Base-by-base conservation (phyloP, 352 stramenopile genomes). In the Phytopythium chamaehyphon region DNA sequence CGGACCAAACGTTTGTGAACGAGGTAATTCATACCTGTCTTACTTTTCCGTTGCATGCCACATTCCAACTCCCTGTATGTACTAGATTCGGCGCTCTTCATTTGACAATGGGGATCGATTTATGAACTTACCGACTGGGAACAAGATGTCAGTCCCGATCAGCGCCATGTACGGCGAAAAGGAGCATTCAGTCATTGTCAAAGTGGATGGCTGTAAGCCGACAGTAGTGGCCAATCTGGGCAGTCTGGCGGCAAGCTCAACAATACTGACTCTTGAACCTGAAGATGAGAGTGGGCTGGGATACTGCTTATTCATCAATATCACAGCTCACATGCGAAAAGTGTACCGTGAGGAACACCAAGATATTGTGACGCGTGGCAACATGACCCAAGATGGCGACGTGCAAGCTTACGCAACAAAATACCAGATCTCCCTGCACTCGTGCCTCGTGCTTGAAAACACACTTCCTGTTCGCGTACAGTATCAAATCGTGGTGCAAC, bases 261-360 rank as follows among this genome's bases (percentile, higher is more conserved):
- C 67, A 10, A 87, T 93, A 46, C 55, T 91, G 46, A 83, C 70
- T 1, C 62, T 93, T 19, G 78, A 92, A 15, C 69, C 84, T 16
- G 79, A 90, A 50, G 66, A 88, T 7, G 66, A 56, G 2, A 40
- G 69, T 43, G 57, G 66, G 1, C 70, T 78, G 2, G 85, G 83
- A 14, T 95, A 92, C 49, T 96, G 86, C 42, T 58, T 96, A 9
- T 94, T 90, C 52, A 82, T 96, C 33, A 90, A 84, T 46, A 87
- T 90, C 38, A 74, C 76, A 7, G 78, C 78, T 10, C 76, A 86
- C 53, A 88, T 93, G 68, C 74, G 86, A 16, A 94, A 96, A 37
- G 84, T 96, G 10, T 96, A 93, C 60, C 71, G 84, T 21, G 86
- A 96, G 73, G 81, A 95, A 23, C 79, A 93, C 19, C 80, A 90